Evolutionary conservation across 805 yeast genomes (phyloP), one percentile per base, ranked within the genome.

Genomic region (Clavispora phyllophila): DNA sequence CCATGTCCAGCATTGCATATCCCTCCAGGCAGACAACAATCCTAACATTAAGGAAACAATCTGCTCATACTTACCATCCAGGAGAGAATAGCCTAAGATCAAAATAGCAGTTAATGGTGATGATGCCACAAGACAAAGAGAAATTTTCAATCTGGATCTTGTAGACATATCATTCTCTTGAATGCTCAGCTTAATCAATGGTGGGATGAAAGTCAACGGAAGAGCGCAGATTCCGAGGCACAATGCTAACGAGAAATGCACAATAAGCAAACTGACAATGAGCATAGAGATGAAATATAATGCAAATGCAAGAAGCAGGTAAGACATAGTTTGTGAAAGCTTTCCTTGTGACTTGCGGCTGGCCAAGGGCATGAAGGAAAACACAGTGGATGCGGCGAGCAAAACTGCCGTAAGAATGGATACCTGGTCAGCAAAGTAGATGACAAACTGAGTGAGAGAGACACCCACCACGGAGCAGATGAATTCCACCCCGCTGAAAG

Each of bases 1-100:
- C 90, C 96, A 88, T 0, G 96, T 85, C 91, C 96, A 88, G 45
- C 85, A 82, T 43, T 84, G 84, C 43, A 86, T 63, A 29, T 81
- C 77, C 20, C 68, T 56, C 84, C 90, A 87, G 3, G 87, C 79
- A 22, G 76, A 68, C 9, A 82, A 58, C 13, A 89, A 65, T 0
- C 80, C 79, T 17, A 62, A 56, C 41, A 82, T 68, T 5, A 82
- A 54, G 9, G 66, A 61, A 5, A 68, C 60, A 0, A 70, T 66
- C 2, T 64, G 67, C 8, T 44, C 46, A 14, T 70, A 64, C 17
- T 43, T 35, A 4, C 51, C 49, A 41, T 60, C 48, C 35, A 59
- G 52, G 46, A 61, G 37, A 48, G 57, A 40, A 62, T 58, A 29
- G 50, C 63, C 60, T 51, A 56, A 41, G 9, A 60, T 37, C 18